phyloP scores from a whole-genome alignment of 805 yeast genomes.

The Wickerhamomyces tratensis region DNA sequence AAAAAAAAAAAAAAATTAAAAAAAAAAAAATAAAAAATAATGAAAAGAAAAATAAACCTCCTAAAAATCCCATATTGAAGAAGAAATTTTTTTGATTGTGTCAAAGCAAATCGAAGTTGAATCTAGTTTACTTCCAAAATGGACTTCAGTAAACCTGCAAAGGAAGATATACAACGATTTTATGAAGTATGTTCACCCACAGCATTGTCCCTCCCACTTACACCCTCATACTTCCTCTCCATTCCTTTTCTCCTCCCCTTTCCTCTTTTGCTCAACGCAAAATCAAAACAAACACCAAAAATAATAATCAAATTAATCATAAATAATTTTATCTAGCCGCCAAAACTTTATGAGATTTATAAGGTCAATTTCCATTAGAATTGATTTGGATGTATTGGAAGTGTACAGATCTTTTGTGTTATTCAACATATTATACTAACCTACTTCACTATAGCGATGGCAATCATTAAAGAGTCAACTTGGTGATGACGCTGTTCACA shows the following conservation, averaged over 20 bases:
- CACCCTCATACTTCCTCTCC: neutral
- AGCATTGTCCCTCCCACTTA: too few species aligned
- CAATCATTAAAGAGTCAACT: conserved; percentile 39
- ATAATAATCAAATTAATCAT: too few species aligned
- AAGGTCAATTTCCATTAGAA: too few species aligned
- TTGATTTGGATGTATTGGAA: neutral
- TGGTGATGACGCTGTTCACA: conserved; percentile 46
- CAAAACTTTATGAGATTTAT: too few species aligned
- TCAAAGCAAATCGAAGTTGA: neutral
- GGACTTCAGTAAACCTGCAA: neutral
- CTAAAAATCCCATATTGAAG: too few species aligned
- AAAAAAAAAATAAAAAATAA: too few species aligned
- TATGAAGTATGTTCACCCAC: neutral
- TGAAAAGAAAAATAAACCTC: neutral
- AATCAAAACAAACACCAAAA: too few species aligned
- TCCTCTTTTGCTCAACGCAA: too few species aligned
- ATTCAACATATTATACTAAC: neutral
- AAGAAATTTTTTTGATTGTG: neutral
- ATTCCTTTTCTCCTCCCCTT: too few species aligned
- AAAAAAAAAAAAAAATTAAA: too few species aligned
- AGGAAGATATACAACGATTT: neutral
- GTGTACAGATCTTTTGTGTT: neutral
- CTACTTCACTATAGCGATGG: conserved; percentile 34
- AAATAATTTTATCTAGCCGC: too few species aligned
- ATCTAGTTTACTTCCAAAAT: neutral